phyloP scores from a whole-genome alignment of 345 rosid species.

The Eucalyptus virginea region DNA sequence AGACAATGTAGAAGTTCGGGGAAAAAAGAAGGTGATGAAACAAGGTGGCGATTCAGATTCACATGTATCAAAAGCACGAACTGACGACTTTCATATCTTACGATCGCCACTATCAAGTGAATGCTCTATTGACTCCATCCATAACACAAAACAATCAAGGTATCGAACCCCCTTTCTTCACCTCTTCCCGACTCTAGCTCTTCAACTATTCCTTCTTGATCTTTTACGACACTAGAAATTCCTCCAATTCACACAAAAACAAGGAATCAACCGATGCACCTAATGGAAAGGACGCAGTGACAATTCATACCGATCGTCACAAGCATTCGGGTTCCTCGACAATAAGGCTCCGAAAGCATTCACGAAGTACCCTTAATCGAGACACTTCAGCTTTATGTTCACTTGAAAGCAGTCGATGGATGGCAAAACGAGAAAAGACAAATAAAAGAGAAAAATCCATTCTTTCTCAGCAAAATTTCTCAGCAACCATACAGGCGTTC shows the following conservation, averaged over 20 bases:
- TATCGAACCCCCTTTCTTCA: not conserved
- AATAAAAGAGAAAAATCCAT: not conserved
- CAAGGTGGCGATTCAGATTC: not conserved
- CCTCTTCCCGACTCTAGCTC: not conserved
- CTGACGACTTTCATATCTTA: not conserved
- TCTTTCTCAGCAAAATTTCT: not conserved
- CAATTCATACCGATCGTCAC: not conserved
- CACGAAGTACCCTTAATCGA: not conserved
- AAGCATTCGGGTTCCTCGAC: rapidly evolving
- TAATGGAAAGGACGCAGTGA: not conserved
- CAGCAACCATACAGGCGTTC: not conserved
- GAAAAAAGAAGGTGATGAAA: not conserved
- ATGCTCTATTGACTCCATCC: not conserved
- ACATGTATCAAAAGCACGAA: not conserved
- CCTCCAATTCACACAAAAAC: not conserved
- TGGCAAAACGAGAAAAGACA: not conserved
- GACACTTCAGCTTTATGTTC: not conserved
- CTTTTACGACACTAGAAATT: not conserved
- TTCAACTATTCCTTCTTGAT: not conserved
- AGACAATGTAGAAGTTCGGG: not conserved
- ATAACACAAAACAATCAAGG: not conserved
- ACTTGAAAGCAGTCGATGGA: not conserved
- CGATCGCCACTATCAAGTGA: not conserved
- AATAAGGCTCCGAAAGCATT: not conserved
- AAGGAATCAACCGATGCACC: not conserved